A percentile compares a stretch with the other conserved stretches of the same genome.
phyloP scores from a whole-genome alignment of 2,329 filamentous ascomycete genomes.

The Tricladium varicosporioides region DNA sequence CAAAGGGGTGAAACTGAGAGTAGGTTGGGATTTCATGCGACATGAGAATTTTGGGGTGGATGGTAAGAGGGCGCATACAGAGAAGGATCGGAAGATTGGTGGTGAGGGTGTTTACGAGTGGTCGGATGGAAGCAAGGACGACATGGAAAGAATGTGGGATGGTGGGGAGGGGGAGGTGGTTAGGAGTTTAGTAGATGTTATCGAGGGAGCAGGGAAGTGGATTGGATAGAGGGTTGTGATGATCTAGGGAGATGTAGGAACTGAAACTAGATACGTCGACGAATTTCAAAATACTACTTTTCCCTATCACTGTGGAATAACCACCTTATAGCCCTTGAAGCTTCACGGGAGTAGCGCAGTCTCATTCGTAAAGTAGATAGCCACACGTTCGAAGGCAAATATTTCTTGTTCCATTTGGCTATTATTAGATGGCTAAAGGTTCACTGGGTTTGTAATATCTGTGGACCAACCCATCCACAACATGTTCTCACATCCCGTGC shows the following conservation, averaged over 20 bases:
- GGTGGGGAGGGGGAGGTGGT: constrained; percentile 20
- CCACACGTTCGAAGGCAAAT: too few species aligned
- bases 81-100: constrained; percentile 8
- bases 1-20: constrained; percentile 5
- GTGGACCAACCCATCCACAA: too few species aligned
- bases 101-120: constrained; percentile 28
- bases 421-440: too few species aligned
- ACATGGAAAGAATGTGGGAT: constrained; percentile 3
- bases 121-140: constrained; percentile 10
- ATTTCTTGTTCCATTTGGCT: too few species aligned
- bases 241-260: background rate
- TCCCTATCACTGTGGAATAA: background rate
- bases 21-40: constrained; percentile 17
- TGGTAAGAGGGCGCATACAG: constrained; percentile 8
- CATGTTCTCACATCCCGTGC: too few species aligned
- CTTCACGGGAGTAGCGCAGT: too few species aligned
- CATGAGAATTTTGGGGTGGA: constrained; percentile 2
- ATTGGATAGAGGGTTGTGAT: background rate
- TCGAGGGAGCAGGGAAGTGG: constrained; percentile 24
- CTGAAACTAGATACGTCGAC: background rate
- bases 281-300: background rate
- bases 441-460: too few species aligned
- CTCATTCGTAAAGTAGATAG: too few species aligned
- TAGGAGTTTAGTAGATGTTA: constrained; percentile 23
- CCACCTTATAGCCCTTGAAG: too few species aligned